phyloP scores from a whole-genome alignment of 306 rosid genomes.

The Quercus aquifolioides region DNA sequence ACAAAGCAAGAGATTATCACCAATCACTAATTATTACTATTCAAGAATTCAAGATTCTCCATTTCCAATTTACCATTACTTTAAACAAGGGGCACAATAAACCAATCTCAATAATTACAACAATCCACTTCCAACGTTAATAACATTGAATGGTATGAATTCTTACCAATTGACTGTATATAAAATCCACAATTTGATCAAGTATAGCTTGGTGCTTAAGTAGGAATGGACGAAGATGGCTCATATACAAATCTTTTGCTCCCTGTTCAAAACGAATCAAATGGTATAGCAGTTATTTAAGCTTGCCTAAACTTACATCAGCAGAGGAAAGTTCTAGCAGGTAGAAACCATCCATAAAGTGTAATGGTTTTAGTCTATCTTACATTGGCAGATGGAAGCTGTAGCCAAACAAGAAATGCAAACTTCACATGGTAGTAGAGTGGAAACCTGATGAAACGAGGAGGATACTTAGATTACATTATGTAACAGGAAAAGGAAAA shows the following conservation, averaged over 20 bases:
- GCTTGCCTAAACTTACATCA: neutral
- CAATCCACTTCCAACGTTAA: neutral
- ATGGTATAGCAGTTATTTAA: neutral
- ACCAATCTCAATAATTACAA: neutral
- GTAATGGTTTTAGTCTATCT: neutral
- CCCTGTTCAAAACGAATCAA: conserved; percentile 35
- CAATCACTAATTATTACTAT: no score
- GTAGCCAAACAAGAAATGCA: conserved; percentile 67
- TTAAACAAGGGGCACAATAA: no score
- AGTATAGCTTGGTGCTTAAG: no score
- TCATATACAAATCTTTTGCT: conserved; percentile 42
- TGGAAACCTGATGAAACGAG: conserved; percentile 44
- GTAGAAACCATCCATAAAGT: neutral
- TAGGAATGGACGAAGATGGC: no score
- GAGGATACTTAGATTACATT: conserved; percentile 23
- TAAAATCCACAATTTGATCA: no score
- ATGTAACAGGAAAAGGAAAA: neutral
- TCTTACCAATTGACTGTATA: no score
- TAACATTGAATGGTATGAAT: no score
- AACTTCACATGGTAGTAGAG: conserved; percentile 55
- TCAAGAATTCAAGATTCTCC: no score
- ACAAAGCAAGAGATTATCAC: no score
- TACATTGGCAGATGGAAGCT: conserved; percentile 56
- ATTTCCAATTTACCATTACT: no score
- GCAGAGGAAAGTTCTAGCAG: neutral